These are phyloP conservation scores for Alliaria petiolata DNA, from an alignment of 345 rosid species.

Conservation along the genomic window DNA sequence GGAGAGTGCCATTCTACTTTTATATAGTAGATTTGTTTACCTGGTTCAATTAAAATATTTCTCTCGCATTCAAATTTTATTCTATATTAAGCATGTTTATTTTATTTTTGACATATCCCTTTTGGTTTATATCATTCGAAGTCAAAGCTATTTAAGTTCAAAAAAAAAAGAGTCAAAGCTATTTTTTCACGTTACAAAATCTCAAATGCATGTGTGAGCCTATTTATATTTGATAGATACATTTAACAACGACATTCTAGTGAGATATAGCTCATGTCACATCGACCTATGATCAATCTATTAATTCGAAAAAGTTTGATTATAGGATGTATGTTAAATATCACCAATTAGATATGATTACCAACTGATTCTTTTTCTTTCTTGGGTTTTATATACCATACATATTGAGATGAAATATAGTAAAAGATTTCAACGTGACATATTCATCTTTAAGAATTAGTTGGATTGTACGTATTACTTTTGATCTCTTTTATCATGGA, in stretches of 20 bases:
- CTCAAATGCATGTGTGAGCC: not conserved
- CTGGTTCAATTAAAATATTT: not conserved
- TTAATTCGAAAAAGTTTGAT: not conserved
- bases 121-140: not conserved
- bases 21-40: too few species aligned
- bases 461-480: not conserved
- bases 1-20: too few species aligned
- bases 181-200: not conserved
- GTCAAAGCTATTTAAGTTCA: constrained; percentile 1
- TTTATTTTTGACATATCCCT: not conserved
- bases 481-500: not conserved
- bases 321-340: not conserved
- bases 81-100: not conserved
- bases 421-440: not conserved
- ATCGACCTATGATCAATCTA: not conserved
- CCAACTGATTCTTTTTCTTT: not conserved
- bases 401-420: not conserved
- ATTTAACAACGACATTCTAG: constrained; percentile 7
- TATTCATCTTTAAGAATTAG: not conserved
- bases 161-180: constrained; percentile 13
- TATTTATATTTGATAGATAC: constrained; percentile 9
- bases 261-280: constrained; percentile 10
- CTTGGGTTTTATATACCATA: not conserved
- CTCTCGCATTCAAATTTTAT: not conserved
- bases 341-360: not conserved